These are phyloP conservation scores for Modicella reniformis DNA, from an alignment of 371 early-diverging fungal species.

Conservation along the genomic window DNA sequence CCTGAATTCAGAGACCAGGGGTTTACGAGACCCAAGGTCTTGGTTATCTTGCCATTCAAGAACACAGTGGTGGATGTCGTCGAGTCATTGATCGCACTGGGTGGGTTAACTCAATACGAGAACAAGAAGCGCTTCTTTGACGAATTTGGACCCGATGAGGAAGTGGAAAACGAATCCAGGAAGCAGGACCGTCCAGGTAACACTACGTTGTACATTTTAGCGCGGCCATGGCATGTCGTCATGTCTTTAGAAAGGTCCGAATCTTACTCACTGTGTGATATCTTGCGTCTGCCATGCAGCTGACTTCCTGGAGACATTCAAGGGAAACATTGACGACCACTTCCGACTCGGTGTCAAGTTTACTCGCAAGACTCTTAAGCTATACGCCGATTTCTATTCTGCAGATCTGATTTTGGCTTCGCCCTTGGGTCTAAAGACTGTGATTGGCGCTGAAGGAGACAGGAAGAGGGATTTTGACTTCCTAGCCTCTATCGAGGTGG, in stretches of 20 bases:
- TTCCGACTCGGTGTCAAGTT: conserved; percentile 95
- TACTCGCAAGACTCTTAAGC: conserved; percentile 83
- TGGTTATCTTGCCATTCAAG: conserved; percentile 90
- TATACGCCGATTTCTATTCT: conserved; percentile 87
- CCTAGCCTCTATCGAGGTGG: conserved; percentile 90
- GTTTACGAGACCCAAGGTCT: conserved; percentile 92
- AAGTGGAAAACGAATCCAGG: conserved; percentile 52
- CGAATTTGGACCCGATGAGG: conserved; percentile 71
- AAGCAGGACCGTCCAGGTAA: conserved; percentile 76
- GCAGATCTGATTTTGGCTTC: conserved; percentile 93
- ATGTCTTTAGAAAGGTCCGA: not conserved
- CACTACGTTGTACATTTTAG: not conserved
- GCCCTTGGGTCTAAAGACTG: conserved; percentile 90
- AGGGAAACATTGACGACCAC: conserved; percentile 94
- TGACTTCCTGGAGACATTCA: conserved; percentile 86
- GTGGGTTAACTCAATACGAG: conserved; percentile 83
- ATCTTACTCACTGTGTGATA: not conserved
- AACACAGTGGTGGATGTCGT: conserved; percentile 85
- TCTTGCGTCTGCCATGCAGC: conserved; percentile 40
- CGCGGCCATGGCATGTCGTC: not conserved
- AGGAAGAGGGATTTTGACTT: conserved; percentile 92
- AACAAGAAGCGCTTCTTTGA: conserved; percentile 84
- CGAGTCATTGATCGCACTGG: conserved; percentile 76
- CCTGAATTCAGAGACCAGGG: conserved; percentile 93
- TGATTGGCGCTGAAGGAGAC: conserved; percentile 84